These are phyloP conservation scores for Asterochloris erici DNA, from an alignment of 139 green algal species.

Conservation along the genomic window DNA sequence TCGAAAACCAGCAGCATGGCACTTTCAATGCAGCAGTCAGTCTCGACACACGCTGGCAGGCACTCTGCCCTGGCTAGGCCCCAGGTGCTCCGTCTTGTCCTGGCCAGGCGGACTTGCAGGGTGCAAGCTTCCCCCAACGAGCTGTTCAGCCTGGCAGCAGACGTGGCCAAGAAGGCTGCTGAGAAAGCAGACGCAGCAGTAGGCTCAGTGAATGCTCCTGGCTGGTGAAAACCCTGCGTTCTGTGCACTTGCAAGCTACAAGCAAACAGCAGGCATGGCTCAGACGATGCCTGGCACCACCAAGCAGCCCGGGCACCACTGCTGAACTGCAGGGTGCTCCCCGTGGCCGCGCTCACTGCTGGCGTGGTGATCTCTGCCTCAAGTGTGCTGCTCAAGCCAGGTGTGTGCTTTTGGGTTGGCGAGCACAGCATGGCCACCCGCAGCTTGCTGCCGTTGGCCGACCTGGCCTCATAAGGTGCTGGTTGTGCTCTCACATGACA, in stretches of 20 bases:
- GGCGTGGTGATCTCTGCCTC: constrained; percentile 1
- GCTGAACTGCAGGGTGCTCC: constrained; percentile 1
- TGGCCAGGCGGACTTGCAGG: background rate
- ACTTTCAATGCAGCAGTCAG: background rate
- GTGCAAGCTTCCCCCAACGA: background rate
- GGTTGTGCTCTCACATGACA: background rate
- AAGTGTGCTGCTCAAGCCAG: constrained; percentile 20
- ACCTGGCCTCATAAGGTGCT: background rate
- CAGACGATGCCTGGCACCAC: background rate
- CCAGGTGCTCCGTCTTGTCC: background rate
- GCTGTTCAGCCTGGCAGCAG: background rate
- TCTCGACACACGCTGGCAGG: too few species aligned
- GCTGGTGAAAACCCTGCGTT: constrained; percentile 5
- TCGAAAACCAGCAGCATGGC: background rate
- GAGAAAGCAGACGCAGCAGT: constrained; percentile 7
- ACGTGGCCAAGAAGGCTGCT: constrained; percentile 10
- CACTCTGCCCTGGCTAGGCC: background rate
- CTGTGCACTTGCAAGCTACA: background rate
- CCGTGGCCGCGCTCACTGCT: background rate
- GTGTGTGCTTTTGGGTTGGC: background rate
- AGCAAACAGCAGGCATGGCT: background rate
- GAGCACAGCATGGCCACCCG: background rate
- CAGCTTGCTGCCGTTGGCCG: background rate
- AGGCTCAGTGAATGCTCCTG: constrained; percentile 12
- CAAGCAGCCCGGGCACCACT: background rate